Percentiles rank a stretch among this genome's conserved stretches.
Conservation (phyloP, 164 flowering plant species). For the Vitis rotundifolia region DNA sequence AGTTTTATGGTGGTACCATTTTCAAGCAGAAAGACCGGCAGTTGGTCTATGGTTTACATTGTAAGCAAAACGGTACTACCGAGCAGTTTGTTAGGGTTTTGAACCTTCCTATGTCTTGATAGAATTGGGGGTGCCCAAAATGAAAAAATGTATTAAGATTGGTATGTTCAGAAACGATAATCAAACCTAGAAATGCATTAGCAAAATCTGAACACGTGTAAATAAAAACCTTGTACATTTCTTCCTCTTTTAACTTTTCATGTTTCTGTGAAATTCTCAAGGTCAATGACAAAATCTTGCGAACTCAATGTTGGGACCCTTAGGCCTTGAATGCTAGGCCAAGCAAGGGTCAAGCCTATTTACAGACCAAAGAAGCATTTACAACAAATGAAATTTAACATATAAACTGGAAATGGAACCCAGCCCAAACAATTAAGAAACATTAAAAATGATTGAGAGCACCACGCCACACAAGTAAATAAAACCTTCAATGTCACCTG, state of each 20-base stretch:
- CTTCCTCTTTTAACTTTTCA: conserved; percentile 9
- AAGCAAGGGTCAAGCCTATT: conserved; percentile 10
- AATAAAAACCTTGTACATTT: neutral
- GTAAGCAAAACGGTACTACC: too few species aligned
- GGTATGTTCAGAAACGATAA: neutral
- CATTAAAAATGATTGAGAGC: conserved; percentile 3
- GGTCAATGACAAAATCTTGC: neutral
- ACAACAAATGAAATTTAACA: conserved; percentile 8
- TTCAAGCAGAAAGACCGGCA: too few species aligned
- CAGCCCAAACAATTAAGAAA: conserved; percentile 1
- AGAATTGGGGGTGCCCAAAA: too few species aligned
- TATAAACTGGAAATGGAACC: neutral
- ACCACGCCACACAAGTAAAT: neutral
- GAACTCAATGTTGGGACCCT: conserved; percentile 1
- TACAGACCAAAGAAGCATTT: conserved; percentile 15
- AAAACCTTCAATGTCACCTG: conserved; percentile 1
- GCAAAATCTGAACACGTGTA: neutral
- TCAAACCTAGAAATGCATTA: neutral
- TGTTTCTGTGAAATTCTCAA: neutral
- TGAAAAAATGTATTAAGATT: neutral
- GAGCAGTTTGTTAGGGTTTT: too few species aligned
- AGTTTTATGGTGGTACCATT: too few species aligned
- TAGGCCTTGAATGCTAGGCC: conserved; percentile 8
- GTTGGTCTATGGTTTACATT: too few species aligned
- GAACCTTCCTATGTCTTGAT: neutral